A percentile compares a stretch with the other conserved stretches of the same genome.
Evolutionary conservation across 805 yeast species (phyloP).

Genomic region (Yarrowia sp.): DNA sequence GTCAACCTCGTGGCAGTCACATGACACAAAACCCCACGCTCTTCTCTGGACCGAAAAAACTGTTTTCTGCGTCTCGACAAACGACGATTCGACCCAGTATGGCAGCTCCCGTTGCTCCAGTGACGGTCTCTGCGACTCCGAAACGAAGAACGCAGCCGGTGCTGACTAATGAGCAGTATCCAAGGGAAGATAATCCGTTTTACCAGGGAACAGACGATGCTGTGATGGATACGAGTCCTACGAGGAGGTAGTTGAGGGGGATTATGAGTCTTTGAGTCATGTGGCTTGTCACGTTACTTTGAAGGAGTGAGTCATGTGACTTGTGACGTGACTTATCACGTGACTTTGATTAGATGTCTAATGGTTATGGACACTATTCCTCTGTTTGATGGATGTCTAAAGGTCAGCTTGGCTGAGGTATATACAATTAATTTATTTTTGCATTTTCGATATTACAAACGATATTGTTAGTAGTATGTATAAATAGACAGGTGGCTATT

Average conservation of each 20-base stretch:
- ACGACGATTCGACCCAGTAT: slow-evolving; percentile 9
- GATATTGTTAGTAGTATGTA: no score
- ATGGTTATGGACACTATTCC: no score
- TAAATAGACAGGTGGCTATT: no score
- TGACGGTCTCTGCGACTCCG: neutral
- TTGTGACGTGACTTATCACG: no score
- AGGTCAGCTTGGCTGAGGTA: neutral
- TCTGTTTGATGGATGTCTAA: no score
- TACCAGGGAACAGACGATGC: slow-evolving; percentile 18
- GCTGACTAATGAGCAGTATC: slow-evolving; percentile 7
- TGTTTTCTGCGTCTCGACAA: neutral
- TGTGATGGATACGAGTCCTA: slow-evolving; percentile 9
- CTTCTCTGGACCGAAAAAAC: neutral
- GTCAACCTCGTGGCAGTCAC: no score
- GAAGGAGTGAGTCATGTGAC: no score
- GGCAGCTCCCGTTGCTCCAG: slow-evolving; percentile 25
- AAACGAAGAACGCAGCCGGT: slow-evolving; percentile 5
- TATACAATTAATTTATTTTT: slow-evolving; percentile 7
- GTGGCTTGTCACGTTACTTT: no score
- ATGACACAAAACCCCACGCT: neutral
- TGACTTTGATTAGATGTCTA: no score
- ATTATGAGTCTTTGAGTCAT: neutral
- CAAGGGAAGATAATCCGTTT: slow-evolving; percentile 23
- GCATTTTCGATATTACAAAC: neutral
- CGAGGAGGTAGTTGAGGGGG: neutral